Evolutionary conservation across 306 rosid genomes (phyloP), one percentile per base, ranked within the genome.

Genomic region (Dryas alaskensis): DNA sequence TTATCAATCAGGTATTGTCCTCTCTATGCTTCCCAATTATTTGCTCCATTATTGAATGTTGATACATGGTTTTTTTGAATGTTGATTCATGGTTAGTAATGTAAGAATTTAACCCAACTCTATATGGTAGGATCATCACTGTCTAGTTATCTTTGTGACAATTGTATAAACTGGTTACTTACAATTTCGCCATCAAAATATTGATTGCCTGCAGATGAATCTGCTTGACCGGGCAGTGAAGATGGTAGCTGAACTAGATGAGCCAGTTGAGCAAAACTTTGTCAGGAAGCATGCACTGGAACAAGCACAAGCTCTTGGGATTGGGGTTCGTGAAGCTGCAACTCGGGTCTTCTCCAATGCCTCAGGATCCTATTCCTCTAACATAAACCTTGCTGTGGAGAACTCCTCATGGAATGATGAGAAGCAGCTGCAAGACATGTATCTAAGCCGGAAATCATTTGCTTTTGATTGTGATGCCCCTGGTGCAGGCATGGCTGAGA

Each of bases 371-470:
- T 94, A 94, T 90, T 94, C 99, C 60, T 92, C 99, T 31, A 94
- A 94, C 82, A 81, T 94, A 48, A 94, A 92, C 88, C 89, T 94
- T 78, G 97, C 97, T 4, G 99, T 94, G 80, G 97, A 94, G 84
- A 94, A 94, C 77, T 94, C 99, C 31, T 84, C 96, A 6, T 94
- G 99, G 99, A 94, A 89, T 50, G 96, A 94, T n/a, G 99, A 94
- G 87, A 92, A 94, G 87, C 98, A 94, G 78, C 96, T 94, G 73
- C 99, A 92, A 77, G 99, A 94, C 81, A 94, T 94, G 99, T 94
- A 94, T 74, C 85, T 94, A 67, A 94, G 99, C 86, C 80, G 98
- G 70, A 94, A 94, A 79, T 90, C 99, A 4, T 94, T 94, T 66
- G 96, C 99, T 49, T 94, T 94, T 46, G 96, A 94, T 70, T 74